Percentiles rank a stretch among this genome's conserved stretches.
Conservation (phyloP, 1,139 yeast genomes). For the Suhomyces coccinellae region DNA sequence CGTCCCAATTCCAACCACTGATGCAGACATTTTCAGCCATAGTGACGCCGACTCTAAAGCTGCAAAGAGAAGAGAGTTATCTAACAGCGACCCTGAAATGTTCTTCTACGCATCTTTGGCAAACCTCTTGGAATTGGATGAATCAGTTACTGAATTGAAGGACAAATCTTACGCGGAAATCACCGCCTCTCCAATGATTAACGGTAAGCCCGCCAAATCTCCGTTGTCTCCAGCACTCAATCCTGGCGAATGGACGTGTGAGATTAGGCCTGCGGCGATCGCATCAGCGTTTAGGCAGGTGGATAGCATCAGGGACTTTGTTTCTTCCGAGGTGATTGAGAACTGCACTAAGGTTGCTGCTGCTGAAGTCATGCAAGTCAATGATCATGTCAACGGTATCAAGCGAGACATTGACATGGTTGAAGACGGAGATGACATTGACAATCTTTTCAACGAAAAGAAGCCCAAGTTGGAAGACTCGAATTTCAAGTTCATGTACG, state of each 20-base stretch:
- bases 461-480: constrained; percentile 28
- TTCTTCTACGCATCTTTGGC: constrained; percentile 54
- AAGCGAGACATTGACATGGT: constrained; percentile 29
- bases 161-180: constrained; percentile 22
- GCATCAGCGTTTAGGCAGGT: constrained; percentile 50
- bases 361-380: constrained; percentile 9
- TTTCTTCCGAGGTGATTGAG: constrained; percentile 32
- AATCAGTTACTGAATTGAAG: constrained; percentile 24
- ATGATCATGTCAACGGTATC: constrained; percentile 2
- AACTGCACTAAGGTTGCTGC: constrained; percentile 26
- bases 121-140: constrained; percentile 50
- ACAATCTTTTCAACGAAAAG: constrained; percentile 39
- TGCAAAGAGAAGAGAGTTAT: constrained; percentile 48
- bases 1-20: constrained; percentile 19
- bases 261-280: constrained; percentile 47
- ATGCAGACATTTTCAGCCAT: constrained; percentile 27
- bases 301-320: constrained; percentile 35
- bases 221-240: constrained; percentile 36
- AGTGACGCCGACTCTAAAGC: constrained; percentile 33
- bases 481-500: constrained; percentile 29
- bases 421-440: constrained; percentile 33
- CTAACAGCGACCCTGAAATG: constrained; percentile 46
- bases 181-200: constrained; percentile 30
- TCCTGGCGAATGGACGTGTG: constrained; percentile 44
- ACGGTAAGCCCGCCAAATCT: constrained; percentile 31